Evolutionary conservation across 2,329 filamentous ascomycete species (phyloP), one percentile per base, ranked within the genome.

Genomic region (Cladophialophora immunda): DNA sequence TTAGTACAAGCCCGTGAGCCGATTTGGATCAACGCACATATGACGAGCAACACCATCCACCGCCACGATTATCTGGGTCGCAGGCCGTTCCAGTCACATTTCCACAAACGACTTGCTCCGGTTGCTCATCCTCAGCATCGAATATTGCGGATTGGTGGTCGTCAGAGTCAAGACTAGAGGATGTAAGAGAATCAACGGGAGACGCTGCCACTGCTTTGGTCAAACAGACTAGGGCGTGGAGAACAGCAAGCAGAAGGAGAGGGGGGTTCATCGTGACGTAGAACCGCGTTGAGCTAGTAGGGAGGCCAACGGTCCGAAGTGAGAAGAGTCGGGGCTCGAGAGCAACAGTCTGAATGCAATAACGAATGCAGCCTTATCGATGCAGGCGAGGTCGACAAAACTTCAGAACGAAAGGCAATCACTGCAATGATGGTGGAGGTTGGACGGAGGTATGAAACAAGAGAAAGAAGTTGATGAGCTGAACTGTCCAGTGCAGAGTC

Each of bases 1-100:
- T 67, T 25, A 67, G 65, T 32, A 27, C n/a, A 7, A 30, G 2
- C 17, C n/a, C 30, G n/a, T 11, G 36, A 30, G 25, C 13, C 36
- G 13, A 27, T 13, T 25, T 60, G 15, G 19, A n/a, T 17, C 19
- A 52, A 64, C 54, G 27, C 56, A 62, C 72, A 36, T 64, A 52
- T 7, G 36, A 19, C 5, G 72, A 73, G 45, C 72, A 73, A 54
- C 72, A 73, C 25, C 38, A 22, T 34, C 71, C 72, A 36, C 69
- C 64, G 8, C 62, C 53, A 25, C 54, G 3, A 13, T n/a, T 17
- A n/a, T 30, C 61, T 5, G 72, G 66, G 56, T 72, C 64, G 62
- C 72, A 73, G 2, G 29, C 63, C 22, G 63, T 66, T 13, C 62
- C 68, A 6, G 64, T 64, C 17, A 58, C 58, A 45, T 64, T 68